phyloP scores from a whole-genome alignment of 139 green algal species.

The Pseudopediastrum boryanum region DNA sequence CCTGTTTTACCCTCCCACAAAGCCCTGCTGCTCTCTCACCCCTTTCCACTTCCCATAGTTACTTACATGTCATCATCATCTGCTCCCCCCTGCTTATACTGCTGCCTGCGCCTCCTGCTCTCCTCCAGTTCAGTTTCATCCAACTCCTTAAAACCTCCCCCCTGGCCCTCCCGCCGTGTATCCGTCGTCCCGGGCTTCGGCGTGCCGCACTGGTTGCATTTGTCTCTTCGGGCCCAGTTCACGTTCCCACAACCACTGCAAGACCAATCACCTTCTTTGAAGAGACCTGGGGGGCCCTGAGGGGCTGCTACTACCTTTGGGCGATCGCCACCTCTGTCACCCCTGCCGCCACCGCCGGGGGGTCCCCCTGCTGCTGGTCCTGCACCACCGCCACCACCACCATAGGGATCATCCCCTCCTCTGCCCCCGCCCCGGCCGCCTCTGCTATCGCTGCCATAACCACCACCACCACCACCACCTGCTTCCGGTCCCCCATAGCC shows the following conservation, averaged over 20 bases:
- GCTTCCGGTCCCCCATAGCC: conserved; percentile 18
- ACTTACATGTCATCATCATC: conserved; percentile 49
- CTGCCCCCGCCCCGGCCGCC: not conserved
- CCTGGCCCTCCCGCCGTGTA: conserved; percentile 59
- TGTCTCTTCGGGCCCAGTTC: conserved; percentile 72
- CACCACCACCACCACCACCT: conserved; percentile 41
- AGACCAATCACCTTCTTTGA: conserved; percentile 73
- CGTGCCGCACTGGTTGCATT: conserved; percentile 74
- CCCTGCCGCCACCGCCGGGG: not conserved
- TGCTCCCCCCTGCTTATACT: conserved; percentile 56
- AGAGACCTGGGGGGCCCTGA: conserved; percentile 64
- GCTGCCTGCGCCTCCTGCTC: conserved; percentile 56
- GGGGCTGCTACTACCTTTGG: conserved; percentile 52
- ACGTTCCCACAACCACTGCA: conserved; percentile 84
- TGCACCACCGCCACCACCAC: not conserved
- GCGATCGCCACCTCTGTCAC: conserved; percentile 12
- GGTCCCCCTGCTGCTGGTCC: not conserved
- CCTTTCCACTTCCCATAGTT: too few relatives aligned
- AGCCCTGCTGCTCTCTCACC: too few relatives aligned
- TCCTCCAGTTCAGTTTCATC: conserved; percentile 77
- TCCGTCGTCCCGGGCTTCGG: conserved; percentile 66
- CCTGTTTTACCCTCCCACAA: too few relatives aligned
- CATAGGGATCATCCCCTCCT: not conserved
- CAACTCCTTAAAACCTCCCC: conserved; percentile 78
- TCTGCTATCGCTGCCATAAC: conserved; percentile 38